Evolutionary conservation across 2,329 filamentous ascomycete genomes (phyloP), one percentile per base, ranked within the genome.

Genomic region (Cladobotryum mycophilum): DNA sequence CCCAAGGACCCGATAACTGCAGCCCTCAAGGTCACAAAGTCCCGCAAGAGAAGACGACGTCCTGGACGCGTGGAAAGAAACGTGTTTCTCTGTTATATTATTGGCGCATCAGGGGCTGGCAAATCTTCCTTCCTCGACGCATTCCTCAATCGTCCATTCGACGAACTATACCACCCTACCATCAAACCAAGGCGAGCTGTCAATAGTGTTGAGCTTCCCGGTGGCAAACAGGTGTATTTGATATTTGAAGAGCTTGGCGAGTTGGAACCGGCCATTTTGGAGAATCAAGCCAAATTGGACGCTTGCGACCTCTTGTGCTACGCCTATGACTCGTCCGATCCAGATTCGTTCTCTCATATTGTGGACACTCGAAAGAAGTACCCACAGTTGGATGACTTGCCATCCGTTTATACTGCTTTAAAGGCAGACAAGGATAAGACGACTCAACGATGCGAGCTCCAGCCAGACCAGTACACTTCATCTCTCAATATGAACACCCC

Each of bases 351-450:
- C 67, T 84, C 87, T 1, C 91, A 97, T 63, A 89, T 99, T 48
- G 87, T 92, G 36, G 80, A 87, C 15, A 75, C 96, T 45, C 84
- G 91, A 41, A 79, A 81, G 49, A 87, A 85, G 60, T 87, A 92
- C 58, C 84, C 89, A 0, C 86, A 93, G 49, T 79, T 99, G 2
- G 88, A 95, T 64, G 84, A 89, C n/a, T 74, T 99, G 25, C 93
- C 93, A 0, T 86, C 89, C 8, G 85, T 99, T 7, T 99, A 95
- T 65, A 89, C 89, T 1, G 93, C 92, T 0, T 76, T 97, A 53
- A 99, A 99, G 69, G 93, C 93, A 3, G 93, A 99, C 68, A 83
- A 87, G 58, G 93, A 99, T 68, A 95, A 96, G 68, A 95, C 92
- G 3, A 96, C 90, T n/a, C 93, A 99, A 70, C 81, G 93, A 53